Conservation (phyloP, 306 rosid genomes). For the Quillaja saponaria region DNA sequence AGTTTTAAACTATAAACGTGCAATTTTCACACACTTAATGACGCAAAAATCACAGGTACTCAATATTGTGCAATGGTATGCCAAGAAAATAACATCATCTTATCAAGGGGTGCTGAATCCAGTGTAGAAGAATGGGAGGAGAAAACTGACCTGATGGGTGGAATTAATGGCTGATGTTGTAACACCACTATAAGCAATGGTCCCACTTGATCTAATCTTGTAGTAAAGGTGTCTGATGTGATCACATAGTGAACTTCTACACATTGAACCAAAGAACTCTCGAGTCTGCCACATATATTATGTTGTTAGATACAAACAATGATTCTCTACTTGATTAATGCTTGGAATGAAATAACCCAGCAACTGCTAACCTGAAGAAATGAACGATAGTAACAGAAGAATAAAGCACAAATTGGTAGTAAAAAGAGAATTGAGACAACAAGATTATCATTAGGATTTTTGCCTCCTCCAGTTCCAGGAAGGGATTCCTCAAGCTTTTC, state of each 20-base stretch:
- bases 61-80: not conserved
- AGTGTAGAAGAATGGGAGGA: slow-evolving; percentile 14
- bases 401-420: slow-evolving; percentile 67
- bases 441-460: slow-evolving; percentile 73
- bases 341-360: slow-evolving; percentile 25
- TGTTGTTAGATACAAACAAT: slow-evolving; percentile 19
- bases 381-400: slow-evolving; percentile 60
- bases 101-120: not conserved
- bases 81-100: not conserved
- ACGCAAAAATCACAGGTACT: not conserved
- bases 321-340: slow-evolving; percentile 12
- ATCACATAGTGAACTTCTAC: slow-evolving; percentile 70
- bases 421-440: slow-evolving; percentile 73
- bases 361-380: slow-evolving; percentile 59
- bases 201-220: slow-evolving; percentile 68
- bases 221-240: slow-evolving; percentile 66
- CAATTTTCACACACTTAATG: not conserved
- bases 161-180: slow-evolving; percentile 51
- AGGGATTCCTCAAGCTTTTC: slow-evolving; percentile 75
- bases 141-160: slow-evolving; percentile 60
- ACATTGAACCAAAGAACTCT: slow-evolving; percentile 48
- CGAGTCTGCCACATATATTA: slow-evolving; percentile 54
- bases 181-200: slow-evolving; percentile 58
- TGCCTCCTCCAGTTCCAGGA: slow-evolving; percentile 89
- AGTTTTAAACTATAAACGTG: slow-evolving; percentile 13